A percentile compares a stretch with the other conserved stretches of the same genome.
Evolutionary conservation across 345 rosid genomes (phyloP).

Genomic region (Dipteronia sinensis): DNA sequence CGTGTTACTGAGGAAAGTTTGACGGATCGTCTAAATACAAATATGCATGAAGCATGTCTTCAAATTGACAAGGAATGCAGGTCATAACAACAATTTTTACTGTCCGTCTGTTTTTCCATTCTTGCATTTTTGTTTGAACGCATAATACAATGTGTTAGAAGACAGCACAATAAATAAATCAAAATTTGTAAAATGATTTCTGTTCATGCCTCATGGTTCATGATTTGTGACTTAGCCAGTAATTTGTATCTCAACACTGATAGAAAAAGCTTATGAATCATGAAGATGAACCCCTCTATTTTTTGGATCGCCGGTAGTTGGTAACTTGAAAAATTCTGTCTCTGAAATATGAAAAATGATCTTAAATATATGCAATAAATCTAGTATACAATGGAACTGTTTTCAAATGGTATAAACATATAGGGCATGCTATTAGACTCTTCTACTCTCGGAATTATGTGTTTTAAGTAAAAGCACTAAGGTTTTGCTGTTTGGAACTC

Average conservation of each 20-base stretch:
- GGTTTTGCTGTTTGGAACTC: not conserved
- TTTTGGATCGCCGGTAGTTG: too few species aligned
- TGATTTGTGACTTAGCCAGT: not conserved
- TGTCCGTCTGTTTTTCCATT: not conserved
- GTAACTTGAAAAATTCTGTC: too few species aligned
- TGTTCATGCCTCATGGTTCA: not conserved
- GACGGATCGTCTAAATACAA: slow-evolving; percentile 67
- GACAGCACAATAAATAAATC: not conserved
- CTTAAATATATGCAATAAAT: not conserved
- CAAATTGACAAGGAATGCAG: slow-evolving; percentile 71
- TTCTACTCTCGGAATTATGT: not conserved
- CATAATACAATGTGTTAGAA: not conserved
- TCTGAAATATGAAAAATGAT: too few species aligned
- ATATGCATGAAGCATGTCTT: slow-evolving; percentile 68
- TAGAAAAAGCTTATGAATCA: not conserved
- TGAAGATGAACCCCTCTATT: not conserved
- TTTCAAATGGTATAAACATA: not conserved
- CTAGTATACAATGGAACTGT: not conserved
- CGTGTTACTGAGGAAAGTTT: slow-evolving; percentile 67
- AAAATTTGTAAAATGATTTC: not conserved
- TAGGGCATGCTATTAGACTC: too few species aligned
- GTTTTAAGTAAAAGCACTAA: not conserved
- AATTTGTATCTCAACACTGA: too few species aligned
- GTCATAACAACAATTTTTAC: slow-evolving; percentile 31
- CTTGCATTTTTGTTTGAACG: slow-evolving; percentile 6